phyloP scores from a whole-genome alignment of 495 filamentous ascomycete genomes.

The Lasiosphaeria miniovina region DNA sequence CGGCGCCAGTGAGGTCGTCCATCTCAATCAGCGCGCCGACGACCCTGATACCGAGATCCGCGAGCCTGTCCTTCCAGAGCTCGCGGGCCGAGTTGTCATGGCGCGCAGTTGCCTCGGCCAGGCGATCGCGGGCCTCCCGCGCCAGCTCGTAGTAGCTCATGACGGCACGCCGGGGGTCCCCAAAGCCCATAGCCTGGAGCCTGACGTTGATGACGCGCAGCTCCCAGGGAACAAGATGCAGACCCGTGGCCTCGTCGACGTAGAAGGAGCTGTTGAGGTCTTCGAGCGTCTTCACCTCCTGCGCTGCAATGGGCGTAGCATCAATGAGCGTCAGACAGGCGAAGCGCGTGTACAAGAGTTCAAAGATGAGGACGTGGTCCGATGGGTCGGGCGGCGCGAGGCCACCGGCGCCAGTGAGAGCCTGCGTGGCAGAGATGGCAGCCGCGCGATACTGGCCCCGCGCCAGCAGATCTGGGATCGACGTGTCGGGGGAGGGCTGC shows the following conservation, averaged over 20 bases:
- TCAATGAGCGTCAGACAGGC: slow-evolving; percentile 76
- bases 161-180: slow-evolving; percentile 78
- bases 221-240: slow-evolving; percentile 79
- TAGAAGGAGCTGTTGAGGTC: slow-evolving; percentile 76
- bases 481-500: slow-evolving; percentile 44
- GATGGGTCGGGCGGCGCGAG: slow-evolving; percentile 45
- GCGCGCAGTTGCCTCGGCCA: slow-evolving; percentile 33
- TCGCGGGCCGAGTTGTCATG: slow-evolving; percentile 46
- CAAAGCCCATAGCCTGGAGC: slow-evolving; percentile 79
- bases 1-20: slow-evolving; percentile 78
- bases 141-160: slow-evolving; percentile 87
- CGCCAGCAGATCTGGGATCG: slow-evolving; percentile 54
- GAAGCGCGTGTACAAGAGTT: slow-evolving; percentile 76
- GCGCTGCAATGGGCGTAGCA: slow-evolving; percentile 66
- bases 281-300: slow-evolving; percentile 79
- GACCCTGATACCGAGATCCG: slow-evolving; percentile 72
- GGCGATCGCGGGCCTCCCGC: slow-evolving; percentile 61
- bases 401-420: slow-evolving; percentile 54
- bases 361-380: slow-evolving; percentile 65
- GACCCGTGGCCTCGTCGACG: slow-evolving; percentile 43
- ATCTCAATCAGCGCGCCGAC: slow-evolving; percentile 85
- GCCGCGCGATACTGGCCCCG: slow-evolving; percentile 67
- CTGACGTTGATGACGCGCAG: slow-evolving; percentile 77
- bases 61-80: slow-evolving; percentile 66
- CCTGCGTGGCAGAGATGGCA: slow-evolving; percentile 67